Evolutionary conservation across 768 basidiomycete species (phyloP).

Genomic region (Lactifluus echinatus): DNA sequence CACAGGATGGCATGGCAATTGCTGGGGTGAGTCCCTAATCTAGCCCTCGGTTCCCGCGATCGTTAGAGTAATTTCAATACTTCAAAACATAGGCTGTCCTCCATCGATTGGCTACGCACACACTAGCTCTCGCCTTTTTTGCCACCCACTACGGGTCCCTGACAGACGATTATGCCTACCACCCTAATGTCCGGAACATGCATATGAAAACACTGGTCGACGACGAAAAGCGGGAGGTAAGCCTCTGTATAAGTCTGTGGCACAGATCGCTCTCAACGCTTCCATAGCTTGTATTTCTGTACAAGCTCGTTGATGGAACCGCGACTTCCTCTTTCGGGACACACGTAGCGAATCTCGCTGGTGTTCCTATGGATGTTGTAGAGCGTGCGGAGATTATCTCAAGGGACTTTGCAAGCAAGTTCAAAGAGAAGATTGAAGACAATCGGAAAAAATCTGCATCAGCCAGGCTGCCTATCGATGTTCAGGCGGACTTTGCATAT

Average conservation of each 20-base stretch:
- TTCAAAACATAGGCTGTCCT: slow-evolving; percentile 59
- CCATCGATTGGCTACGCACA: slow-evolving; percentile 90
- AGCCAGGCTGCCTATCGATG: slow-evolving; percentile 61
- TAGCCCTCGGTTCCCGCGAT: not conserved
- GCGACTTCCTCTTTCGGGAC: slow-evolving; percentile 87
- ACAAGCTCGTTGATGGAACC: slow-evolving; percentile 86
- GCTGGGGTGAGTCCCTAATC: slow-evolving; percentile 53
- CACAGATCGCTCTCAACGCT: not conserved
- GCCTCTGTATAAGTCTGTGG: slow-evolving; percentile 14
- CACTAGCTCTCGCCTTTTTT: slow-evolving; percentile 87
- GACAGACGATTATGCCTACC: slow-evolving; percentile 88
- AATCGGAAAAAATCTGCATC: slow-evolving; percentile 46
- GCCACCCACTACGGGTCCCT: slow-evolving; percentile 96
- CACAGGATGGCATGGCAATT: slow-evolving; percentile 96
- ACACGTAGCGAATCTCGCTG: slow-evolving; percentile 91
- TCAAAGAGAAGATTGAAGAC: slow-evolving; percentile 68
- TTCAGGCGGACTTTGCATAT: slow-evolving; percentile 87
- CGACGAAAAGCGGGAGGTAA: slow-evolving; percentile 81
- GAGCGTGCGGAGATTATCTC: slow-evolving; percentile 84
- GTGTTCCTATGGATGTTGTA: slow-evolving; percentile 79
- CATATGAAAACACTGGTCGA: slow-evolving; percentile 94
- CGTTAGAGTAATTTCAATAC: not conserved
- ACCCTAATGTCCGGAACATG: slow-evolving; percentile 89
- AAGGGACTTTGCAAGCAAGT: slow-evolving; percentile 76
- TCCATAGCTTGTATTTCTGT: slow-evolving; percentile 81